Base-by-base conservation (phyloP, 2,329 filamentous ascomycete species). In the Ustulina deusta region DNA sequence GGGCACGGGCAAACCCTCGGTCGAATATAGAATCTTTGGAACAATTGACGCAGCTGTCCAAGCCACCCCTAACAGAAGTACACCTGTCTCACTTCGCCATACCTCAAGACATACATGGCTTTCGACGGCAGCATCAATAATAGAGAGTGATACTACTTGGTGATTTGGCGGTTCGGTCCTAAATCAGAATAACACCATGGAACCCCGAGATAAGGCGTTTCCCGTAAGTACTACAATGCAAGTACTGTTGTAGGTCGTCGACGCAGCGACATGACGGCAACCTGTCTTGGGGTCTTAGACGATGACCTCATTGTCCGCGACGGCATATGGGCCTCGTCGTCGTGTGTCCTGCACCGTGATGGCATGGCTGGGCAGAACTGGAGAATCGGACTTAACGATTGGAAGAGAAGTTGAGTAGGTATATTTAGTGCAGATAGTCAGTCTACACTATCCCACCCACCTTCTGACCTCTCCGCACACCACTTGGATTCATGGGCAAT, bases 1-100 rank as follows among this genome's bases (percentile, higher is more conserved):
- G 49, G 68, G 61, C 57, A 68, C 75, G 75, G 75, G 66, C 72
- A 74, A 75, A 74, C 66, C 69, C 73, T 77, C 75, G 76, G 76
- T 74, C 69, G 63, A 74, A 74, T 75, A 71, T 62, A 70, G 67
- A 65, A 69, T 65, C 63, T 69, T 61, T 71, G 65, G 69, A 72
- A 75, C 71, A 74, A 58, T 60, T 61, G 62, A 63, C 32, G 46
- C 69, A 71, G 57, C 32, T 63, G 38, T 73, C 71, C 68, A 74
- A 72, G 74, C 63, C 68, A 70, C 66, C 71, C 71, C 40, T 38
- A 49, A 71, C 63, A 60, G 49, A 64, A 73, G 51, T 40, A 61
- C 58, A 68, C 68, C 61, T 63, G 67, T 61, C 49, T 69, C 64
- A 65, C 36, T 63, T 62, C 29, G 42, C 34, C 2, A 44, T 62